These are phyloP conservation scores for Hemisphaericaspora lyxosophila DNA, from an alignment of 1,139 yeast genomes.

Conservation along the genomic window DNA sequence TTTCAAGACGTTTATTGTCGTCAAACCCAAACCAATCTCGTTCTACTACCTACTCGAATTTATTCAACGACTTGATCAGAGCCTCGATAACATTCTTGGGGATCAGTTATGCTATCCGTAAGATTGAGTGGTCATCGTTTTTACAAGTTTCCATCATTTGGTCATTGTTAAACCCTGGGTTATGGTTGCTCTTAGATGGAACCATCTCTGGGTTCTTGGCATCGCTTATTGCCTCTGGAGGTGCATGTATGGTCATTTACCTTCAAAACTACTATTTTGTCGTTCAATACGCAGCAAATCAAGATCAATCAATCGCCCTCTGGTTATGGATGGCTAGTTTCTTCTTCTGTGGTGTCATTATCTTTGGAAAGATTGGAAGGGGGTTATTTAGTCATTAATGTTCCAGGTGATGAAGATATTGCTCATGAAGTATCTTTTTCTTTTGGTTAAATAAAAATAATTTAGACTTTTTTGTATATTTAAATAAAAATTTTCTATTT, in stretches of 20 bases:
- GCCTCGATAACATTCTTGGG: conserved; percentile 79
- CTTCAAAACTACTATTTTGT: conserved; percentile 26
- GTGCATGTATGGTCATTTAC: conserved; percentile 39
- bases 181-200: conserved; percentile 81
- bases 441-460: not conserved
- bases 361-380: conserved; percentile 74
- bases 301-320: conserved; percentile 34
- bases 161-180: conserved; percentile 71
- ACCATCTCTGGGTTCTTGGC: conserved; percentile 64
- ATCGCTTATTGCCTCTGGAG: conserved; percentile 41
- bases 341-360: conserved; percentile 65
- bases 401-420: not conserved
- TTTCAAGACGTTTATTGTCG: conserved; percentile 28
- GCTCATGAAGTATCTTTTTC: not conserved
- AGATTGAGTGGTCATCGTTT: conserved; percentile 76
- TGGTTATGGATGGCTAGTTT: conserved; percentile 59
- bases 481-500: no score
- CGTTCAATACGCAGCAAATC: conserved; percentile 15
- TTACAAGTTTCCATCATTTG: conserved; percentile 75
- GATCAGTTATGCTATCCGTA: conserved; percentile 77
- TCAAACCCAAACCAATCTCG: conserved; percentile 34
- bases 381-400: conserved; percentile 31
- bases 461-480: not conserved
- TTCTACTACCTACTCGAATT: conserved; percentile 25
- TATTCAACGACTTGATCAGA: conserved; percentile 47